These are phyloP conservation scores for Dactylonectria macrodidyma DNA, from an alignment of 2,329 filamentous ascomycete genomes.

Conservation along the genomic window DNA sequence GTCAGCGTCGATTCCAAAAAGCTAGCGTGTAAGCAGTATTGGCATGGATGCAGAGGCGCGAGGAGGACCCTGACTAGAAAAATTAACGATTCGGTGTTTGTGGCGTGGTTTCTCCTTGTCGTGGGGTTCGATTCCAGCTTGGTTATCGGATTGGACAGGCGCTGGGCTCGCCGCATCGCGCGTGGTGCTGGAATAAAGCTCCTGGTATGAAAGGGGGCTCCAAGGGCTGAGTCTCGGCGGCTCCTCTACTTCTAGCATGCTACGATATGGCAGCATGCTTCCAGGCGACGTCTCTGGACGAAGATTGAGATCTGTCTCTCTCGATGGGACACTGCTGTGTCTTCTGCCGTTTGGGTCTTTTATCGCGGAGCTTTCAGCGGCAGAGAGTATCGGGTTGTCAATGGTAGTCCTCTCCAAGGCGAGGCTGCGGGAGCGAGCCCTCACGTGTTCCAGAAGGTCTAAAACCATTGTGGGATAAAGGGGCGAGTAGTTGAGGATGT, in stretches of 20 bases:
- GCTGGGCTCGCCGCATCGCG: constrained; percentile 37
- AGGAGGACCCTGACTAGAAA: constrained; percentile 55
- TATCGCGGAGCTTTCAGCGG: constrained; percentile 32
- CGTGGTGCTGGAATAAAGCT: constrained; percentile 56
- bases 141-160: constrained; percentile 11
- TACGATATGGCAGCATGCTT: constrained; percentile 60
- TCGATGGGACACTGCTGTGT: constrained; percentile 51
- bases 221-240: constrained; percentile 61
- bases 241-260: constrained; percentile 68
- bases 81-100: constrained; percentile 25
- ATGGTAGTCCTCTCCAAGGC: constrained; percentile 59
- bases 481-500: constrained; percentile 47
- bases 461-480: constrained; percentile 56
- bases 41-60: constrained; percentile 38
- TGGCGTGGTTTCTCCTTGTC: not conserved
- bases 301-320: constrained; percentile 31
- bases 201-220: constrained; percentile 62
- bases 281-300: constrained; percentile 27
- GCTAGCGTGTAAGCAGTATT: constrained; percentile 26
- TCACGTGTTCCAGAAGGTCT: constrained; percentile 61
- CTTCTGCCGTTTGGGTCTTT: constrained; percentile 48
- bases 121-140: not conserved
- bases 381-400: constrained; percentile 33
- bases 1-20: constrained; percentile 53
- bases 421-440: constrained; percentile 63